Evolutionary conservation across 2,329 filamentous ascomycete genomes (phyloP).

Genomic region (Talaromyces rugulosus): DNA sequence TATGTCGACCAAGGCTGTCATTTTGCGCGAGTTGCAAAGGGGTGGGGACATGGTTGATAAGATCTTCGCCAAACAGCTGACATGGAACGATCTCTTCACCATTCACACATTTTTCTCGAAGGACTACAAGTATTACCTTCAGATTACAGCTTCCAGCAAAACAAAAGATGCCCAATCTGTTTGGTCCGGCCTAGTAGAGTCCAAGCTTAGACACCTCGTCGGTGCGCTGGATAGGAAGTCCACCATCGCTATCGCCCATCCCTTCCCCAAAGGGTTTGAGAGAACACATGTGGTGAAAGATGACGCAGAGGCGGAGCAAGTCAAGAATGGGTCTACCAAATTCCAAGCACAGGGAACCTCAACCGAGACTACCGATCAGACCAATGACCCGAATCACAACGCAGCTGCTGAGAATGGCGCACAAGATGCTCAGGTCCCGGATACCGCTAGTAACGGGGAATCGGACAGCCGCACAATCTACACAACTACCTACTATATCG

Average conservation of each 20-base stretch:
- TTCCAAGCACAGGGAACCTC: conserved; percentile 54
- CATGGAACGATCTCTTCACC: conserved; percentile 83
- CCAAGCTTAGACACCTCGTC: conserved; percentile 83
- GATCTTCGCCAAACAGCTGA: conserved; percentile 70
- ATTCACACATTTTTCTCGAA: conserved; percentile 91
- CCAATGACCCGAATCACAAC: conserved; percentile 46
- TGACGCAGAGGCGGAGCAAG: conserved; percentile 58
- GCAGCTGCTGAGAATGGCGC: conserved; percentile 46
- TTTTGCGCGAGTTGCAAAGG: conserved; percentile 75
- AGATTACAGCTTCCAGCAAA: conserved; percentile 75
- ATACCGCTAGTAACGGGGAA: conserved; percentile 30
- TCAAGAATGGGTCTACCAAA: conserved; percentile 58
- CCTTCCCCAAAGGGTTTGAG: conserved; percentile 90
- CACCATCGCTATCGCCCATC: conserved; percentile 77
- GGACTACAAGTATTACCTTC: conserved; percentile 94
- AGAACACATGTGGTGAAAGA: conserved; percentile 67
- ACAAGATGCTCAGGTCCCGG: conserved; percentile 35
- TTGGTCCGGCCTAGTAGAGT: conserved; percentile 91
- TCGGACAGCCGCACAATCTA: conserved; percentile 56
- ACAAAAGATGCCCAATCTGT: conserved; percentile 78
- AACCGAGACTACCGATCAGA: conserved; percentile 50
- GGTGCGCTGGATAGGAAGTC: conserved; percentile 75
- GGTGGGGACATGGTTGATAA: conserved; percentile 72
- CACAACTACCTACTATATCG: conserved; percentile 93
- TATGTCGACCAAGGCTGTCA: conserved; percentile 76